Percentiles rank a stretch among this genome's conserved stretches.
Conservation (phyloP, 257 asterid genomes). For the Nicotiana tabacum region DNA sequence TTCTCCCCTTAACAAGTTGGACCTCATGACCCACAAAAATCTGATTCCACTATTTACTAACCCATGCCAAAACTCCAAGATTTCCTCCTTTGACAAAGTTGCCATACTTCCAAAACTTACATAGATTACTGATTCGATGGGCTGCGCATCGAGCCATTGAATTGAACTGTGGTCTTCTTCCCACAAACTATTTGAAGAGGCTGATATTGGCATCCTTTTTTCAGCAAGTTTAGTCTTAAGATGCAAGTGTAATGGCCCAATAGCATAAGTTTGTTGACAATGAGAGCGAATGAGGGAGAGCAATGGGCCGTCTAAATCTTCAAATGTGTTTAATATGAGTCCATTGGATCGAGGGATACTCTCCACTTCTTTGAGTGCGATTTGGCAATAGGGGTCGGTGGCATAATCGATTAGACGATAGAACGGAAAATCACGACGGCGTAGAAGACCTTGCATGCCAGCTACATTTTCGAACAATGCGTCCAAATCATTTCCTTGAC, state of each 20-base stretch:
- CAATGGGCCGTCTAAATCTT: slow-evolving; percentile 25
- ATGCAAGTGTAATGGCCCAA: slow-evolving; percentile 27
- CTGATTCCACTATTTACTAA: slow-evolving; percentile 22
- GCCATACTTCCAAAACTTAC: slow-evolving; percentile 32
- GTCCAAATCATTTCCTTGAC: neutral
- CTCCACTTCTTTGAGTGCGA: neutral
- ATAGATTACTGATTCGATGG: slow-evolving; percentile 22
- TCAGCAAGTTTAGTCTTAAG: slow-evolving; percentile 4
- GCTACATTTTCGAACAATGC: slow-evolving; percentile 16
- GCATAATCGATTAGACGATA: slow-evolving; percentile 14
- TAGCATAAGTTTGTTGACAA: slow-evolving; percentile 16
- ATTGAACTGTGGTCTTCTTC: slow-evolving; percentile 24
- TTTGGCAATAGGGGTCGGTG: slow-evolving; percentile 8
- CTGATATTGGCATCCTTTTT: neutral
- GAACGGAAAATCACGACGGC: slow-evolving; percentile 28
- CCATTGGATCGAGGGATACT: slow-evolving; percentile 20
- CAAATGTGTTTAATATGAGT: slow-evolving; percentile 26
- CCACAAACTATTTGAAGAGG: slow-evolving; percentile 24
- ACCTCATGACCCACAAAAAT: slow-evolving; percentile 28
- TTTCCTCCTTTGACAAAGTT: slow-evolving; percentile 8
- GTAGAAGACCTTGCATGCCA: slow-evolving; percentile 24
- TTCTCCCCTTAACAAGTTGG: slow-evolving; percentile 11
- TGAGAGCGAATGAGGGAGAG: slow-evolving; percentile 15
- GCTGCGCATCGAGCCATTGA: slow-evolving; percentile 27
- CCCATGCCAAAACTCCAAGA: slow-evolving; percentile 26